phyloP scores from a whole-genome alignment of 2,329 filamentous ascomycete species.

The Trichophyton verrucosum region DNA sequence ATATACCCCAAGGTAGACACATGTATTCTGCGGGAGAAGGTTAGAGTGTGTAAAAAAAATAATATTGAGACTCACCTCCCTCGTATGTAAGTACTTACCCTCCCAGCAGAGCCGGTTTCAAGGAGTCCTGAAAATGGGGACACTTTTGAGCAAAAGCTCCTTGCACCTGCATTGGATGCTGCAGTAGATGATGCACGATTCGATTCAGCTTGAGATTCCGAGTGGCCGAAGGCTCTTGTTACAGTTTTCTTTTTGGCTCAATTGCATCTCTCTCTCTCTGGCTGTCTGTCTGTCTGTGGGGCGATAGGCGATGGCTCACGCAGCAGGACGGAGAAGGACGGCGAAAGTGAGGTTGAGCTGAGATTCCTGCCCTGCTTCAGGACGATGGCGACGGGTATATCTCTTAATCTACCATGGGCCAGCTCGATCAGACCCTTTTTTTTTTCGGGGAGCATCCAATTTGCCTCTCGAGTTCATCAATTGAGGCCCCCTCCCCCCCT shows the following conservation, averaged over 20 bases:
- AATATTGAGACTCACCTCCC: no score
- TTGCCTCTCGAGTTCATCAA: background rate
- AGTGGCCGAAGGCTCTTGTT: background rate
- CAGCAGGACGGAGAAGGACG: background rate
- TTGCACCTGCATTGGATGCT: background rate
- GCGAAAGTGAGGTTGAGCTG: background rate
- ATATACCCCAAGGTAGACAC: background rate
- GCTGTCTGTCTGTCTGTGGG: background rate
- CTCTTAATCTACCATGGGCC: no score
- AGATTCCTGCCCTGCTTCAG: no score
- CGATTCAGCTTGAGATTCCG: background rate
- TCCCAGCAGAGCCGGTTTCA: background rate
- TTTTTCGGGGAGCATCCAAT: background rate
- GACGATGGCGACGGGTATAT: background rate
- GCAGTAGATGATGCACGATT: constrained; percentile 1
- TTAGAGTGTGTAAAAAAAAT: no score
- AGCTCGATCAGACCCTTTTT: background rate
- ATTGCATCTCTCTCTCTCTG: background rate
- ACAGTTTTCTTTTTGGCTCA: background rate
- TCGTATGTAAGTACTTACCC: no score
- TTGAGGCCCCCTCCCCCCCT: background rate
- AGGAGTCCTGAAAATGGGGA: background rate
- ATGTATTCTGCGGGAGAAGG: background rate
- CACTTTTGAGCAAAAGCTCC: background rate
- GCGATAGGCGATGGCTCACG: background rate